Conservation (phyloP, 805 yeast genomes). For the Soucietia sequanensis region DNA sequence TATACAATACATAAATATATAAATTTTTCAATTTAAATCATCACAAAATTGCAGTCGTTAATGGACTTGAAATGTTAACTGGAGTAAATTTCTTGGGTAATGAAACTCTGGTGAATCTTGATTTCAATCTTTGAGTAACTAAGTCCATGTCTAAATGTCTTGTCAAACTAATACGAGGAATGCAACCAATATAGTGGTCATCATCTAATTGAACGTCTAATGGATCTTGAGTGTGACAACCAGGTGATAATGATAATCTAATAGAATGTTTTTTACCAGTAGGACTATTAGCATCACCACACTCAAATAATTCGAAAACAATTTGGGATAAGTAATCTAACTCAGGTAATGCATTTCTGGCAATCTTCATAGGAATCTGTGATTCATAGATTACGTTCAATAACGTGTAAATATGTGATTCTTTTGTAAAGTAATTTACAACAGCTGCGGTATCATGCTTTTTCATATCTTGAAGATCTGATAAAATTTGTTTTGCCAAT, state of each 20-base stretch:
- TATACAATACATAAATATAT: not conserved
- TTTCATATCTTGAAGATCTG: constrained; percentile 78
- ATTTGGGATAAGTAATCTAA: constrained; percentile 94
- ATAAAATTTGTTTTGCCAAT: constrained; percentile 79
- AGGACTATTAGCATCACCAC: constrained; percentile 56
- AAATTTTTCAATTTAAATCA: not conserved
- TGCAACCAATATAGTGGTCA: constrained; percentile 94
- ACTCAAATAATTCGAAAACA: constrained; percentile 88
- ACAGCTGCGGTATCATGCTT: constrained; percentile 78
- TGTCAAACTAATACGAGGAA: constrained; percentile 85
- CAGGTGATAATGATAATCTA: constrained; percentile 90
- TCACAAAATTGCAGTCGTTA: constrained; percentile 27
- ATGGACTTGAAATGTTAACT: constrained; percentile 78
- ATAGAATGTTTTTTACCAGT: constrained; percentile 84
- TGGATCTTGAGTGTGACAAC: constrained; percentile 98
- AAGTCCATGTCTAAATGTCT: constrained; percentile 91
- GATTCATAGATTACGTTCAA: constrained; percentile 89
- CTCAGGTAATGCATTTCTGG: constrained; percentile 94
- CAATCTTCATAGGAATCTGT: constrained; percentile 91
- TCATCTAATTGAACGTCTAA: constrained; percentile 94
- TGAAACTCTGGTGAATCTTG: constrained; percentile 81
- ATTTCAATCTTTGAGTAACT: constrained; percentile 75
- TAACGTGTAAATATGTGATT: constrained; percentile 92
- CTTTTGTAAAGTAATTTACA: constrained; percentile 92
- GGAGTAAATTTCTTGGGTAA: constrained; percentile 91